Evolutionary conservation across 2,329 filamentous ascomycete species (phyloP).

Genomic region (Pseudogymnoascus sp.): DNA sequence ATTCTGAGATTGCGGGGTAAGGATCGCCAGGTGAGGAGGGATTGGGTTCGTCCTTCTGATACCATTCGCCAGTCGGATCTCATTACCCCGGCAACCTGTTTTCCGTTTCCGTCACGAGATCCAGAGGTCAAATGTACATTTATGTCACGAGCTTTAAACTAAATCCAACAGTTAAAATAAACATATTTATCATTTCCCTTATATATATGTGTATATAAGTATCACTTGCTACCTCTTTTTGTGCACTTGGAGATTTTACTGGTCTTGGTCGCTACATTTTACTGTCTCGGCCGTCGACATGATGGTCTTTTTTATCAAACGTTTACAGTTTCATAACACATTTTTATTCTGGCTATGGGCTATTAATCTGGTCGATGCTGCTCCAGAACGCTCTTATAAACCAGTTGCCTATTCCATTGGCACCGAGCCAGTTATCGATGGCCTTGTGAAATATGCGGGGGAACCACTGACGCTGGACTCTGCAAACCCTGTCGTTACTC

Average conservation of each 20-base stretch:
- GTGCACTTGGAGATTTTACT: background rate
- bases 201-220: background rate
- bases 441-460: background rate
- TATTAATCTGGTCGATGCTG: background rate
- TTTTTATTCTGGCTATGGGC: background rate
- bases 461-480: background rate
- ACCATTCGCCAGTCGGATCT: conserved; percentile 2
- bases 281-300: background rate
- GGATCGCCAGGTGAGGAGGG: background rate
- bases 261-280: background rate
- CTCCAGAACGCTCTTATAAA: background rate
- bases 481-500: conserved; percentile 17
- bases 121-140: conserved; percentile 1
- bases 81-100: conserved; percentile 8
- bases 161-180: background rate
- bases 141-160: conserved; percentile 1
- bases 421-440: conserved; percentile 3
- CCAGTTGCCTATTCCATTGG: background rate
- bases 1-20: background rate
- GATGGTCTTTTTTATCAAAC: conserved; percentile 3
- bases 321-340: conserved; percentile 2
- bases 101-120: conserved; percentile 2
- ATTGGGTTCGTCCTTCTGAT: background rate
- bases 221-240: background rate
- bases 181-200: background rate